phyloP scores from a whole-genome alignment of 2,329 filamentous ascomycete species.

The Colletotrichum somersetense region DNA sequence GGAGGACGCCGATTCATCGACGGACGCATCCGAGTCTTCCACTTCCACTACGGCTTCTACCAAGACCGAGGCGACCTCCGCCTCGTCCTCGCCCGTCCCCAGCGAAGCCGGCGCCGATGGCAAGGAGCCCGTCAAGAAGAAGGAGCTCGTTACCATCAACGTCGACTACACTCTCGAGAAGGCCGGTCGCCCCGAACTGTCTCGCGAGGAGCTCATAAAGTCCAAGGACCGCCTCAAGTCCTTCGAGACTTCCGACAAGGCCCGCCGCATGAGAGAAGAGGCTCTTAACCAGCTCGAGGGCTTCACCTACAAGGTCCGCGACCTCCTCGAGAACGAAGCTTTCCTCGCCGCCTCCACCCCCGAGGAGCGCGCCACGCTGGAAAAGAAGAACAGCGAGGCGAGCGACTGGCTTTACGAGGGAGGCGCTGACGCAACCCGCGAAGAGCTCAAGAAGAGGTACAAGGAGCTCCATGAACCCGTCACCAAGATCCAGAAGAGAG shows the following conservation, averaged over 20 bases:
- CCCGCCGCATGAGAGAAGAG: slow-evolving; percentile 83
- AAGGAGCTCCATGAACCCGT: slow-evolving; percentile 83
- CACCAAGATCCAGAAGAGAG: slow-evolving; percentile 80
- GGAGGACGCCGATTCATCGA: slow-evolving; percentile 54
- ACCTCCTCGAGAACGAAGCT: slow-evolving; percentile 81
- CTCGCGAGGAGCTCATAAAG: slow-evolving; percentile 62
- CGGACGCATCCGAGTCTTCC: slow-evolving; percentile 57
- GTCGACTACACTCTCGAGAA: slow-evolving; percentile 64
- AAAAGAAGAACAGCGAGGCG: slow-evolving; percentile 74
- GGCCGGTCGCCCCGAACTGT: slow-evolving; percentile 62
- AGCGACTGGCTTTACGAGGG: slow-evolving; percentile 95
- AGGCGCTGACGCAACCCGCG: slow-evolving; percentile 79
- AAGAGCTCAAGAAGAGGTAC: slow-evolving; percentile 81
- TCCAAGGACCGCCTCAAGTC: slow-evolving; percentile 80
- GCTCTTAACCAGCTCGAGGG: slow-evolving; percentile 92
- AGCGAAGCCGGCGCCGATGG: slow-evolving; percentile 63
- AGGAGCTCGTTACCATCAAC: slow-evolving; percentile 68
- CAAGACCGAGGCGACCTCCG: slow-evolving; percentile 30
- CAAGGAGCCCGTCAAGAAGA: slow-evolving; percentile 67
- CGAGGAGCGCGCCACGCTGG: slow-evolving; percentile 74
- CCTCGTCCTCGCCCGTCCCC: slow-evolving; percentile 57
- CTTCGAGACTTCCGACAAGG: slow-evolving; percentile 87
- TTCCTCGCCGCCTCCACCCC: slow-evolving; percentile 81
- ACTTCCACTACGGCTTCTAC: slow-evolving; percentile 55
- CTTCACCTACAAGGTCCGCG: slow-evolving; percentile 89